Conservation (phyloP, 2,329 filamentous ascomycete species). For the Colletotrichum tabaci region DNA sequence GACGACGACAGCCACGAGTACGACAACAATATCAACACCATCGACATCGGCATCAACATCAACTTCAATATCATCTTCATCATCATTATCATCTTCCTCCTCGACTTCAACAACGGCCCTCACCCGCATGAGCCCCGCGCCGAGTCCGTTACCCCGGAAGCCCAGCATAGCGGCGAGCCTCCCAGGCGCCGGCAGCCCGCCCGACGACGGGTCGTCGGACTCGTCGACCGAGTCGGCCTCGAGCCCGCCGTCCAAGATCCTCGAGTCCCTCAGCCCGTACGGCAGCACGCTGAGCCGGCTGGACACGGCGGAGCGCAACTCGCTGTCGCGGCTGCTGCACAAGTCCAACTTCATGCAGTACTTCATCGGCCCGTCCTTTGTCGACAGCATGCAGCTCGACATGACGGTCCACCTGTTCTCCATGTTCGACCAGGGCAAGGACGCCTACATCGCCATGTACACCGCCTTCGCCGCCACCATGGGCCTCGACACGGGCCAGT, state of each 20-base stretch:
- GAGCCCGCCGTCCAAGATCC: constrained; percentile 35
- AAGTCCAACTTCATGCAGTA: constrained; percentile 40
- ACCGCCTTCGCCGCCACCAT: constrained; percentile 33
- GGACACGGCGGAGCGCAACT: constrained; percentile 9
- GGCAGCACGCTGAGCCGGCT: constrained; percentile 33
- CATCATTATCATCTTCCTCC: no score
- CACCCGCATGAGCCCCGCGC: neutral
- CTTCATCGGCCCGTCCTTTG: constrained; percentile 35
- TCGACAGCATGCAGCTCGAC: constrained; percentile 40
- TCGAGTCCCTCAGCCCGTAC: constrained; percentile 31
- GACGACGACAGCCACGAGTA: no score
- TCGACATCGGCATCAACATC: no score
- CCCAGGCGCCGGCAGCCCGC: constrained; percentile 28
- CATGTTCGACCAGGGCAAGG: constrained; percentile 40
- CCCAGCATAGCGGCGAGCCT: constrained; percentile 6
- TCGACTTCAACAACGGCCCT: neutral
- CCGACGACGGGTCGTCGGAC: constrained; percentile 33
- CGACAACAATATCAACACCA: no score
- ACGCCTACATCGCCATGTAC: constrained; percentile 41
- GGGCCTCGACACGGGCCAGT: constrained; percentile 36
- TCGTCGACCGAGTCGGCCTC: constrained; percentile 38
- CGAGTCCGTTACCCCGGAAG: constrained; percentile 13
- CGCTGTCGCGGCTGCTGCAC: constrained; percentile 33
- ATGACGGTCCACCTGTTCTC: constrained; percentile 39
- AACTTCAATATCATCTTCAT: no score